phyloP scores from a whole-genome alignment of 371 early-diverging fungal genomes.

The Dichotomocladium elegans region DNA sequence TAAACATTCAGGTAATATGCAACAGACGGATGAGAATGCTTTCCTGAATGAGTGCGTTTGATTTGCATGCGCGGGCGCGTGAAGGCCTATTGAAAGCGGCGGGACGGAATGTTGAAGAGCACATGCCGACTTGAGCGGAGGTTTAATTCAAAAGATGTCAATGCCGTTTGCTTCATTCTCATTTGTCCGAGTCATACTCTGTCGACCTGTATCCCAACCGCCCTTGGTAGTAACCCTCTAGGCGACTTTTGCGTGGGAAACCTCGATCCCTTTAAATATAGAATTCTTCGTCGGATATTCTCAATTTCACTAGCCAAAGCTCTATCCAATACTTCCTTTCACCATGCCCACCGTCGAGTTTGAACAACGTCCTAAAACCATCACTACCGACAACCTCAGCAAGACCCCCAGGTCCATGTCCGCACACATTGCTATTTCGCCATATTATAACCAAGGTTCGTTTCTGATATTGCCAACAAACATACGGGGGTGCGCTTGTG shows the following conservation, averaged over 20 bases:
- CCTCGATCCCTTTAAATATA: too few relatives aligned
- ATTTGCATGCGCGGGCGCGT: conserved; percentile 5
- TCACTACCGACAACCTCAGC: not conserved
- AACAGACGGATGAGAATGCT: too few relatives aligned
- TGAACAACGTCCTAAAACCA: conserved; percentile 1
- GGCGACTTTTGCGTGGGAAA: too few relatives aligned
- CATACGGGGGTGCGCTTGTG: not conserved
- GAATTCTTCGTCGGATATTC: too few relatives aligned
- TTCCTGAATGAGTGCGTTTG: too few relatives aligned
- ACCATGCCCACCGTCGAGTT: conserved; percentile 5
- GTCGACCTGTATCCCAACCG: conserved; percentile 5
- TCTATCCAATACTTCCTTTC: not conserved
- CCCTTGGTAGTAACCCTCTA: too few relatives aligned
- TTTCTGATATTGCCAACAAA: not conserved
- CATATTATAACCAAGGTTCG: conserved; percentile 24
- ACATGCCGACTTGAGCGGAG: conserved; percentile 9
- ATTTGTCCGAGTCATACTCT: conserved; percentile 12
- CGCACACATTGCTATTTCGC: conserved; percentile 10
- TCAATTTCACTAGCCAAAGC: too few relatives aligned
- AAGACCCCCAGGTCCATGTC: not conserved
- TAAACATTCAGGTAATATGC: too few relatives aligned
- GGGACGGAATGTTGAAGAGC: conserved; percentile 5
- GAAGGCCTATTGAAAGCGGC: conserved; percentile 9
- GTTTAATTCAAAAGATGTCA: conserved; percentile 4
- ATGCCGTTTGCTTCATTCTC: conserved; percentile 3